phyloP scores from a whole-genome alignment of 148 eudicot species.

The Rheum nobile region DNA sequence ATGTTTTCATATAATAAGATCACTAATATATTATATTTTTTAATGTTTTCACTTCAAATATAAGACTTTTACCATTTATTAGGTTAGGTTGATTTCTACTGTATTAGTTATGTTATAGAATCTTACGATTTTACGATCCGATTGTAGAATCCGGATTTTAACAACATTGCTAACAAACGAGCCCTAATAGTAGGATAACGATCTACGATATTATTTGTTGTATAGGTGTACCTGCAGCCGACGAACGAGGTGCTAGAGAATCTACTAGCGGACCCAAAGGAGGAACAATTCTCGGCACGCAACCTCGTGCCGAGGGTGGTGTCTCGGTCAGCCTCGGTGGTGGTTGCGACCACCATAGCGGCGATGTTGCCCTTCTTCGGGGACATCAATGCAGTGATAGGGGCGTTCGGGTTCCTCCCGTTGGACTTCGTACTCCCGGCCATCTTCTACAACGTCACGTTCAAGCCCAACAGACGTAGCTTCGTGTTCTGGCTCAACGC shows the following conservation, averaged over 20 bases:
- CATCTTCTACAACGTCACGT: constrained; percentile 59
- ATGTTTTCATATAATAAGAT: too few species aligned
- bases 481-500: constrained; percentile 41
- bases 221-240: constrained; percentile 60
- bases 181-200: too few species aligned
- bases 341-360: constrained; percentile 38
- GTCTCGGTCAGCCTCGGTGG: constrained; percentile 41
- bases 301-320: constrained; percentile 48
- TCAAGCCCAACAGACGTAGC: constrained; percentile 48
- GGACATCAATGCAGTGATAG: constrained; percentile 62
- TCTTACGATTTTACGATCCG: too few species aligned
- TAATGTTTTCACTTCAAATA: too few species aligned
- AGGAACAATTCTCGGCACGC: constrained; percentile 31
- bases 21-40: too few species aligned
- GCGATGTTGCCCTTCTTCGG: constrained; percentile 84
- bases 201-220: neutral
- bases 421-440: constrained; percentile 68
- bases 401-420: constrained; percentile 71
- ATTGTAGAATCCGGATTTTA: too few species aligned
- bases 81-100: too few species aligned
- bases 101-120: too few species aligned
- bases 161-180: too few species aligned
- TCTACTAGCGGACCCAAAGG: constrained; percentile 35
- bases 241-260: constrained; percentile 50
- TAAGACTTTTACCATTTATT: too few species aligned